A percentile compares a stretch with the other conserved stretches of the same genome.
Conservation (phyloP, 495 filamentous ascomycete species). For the Trichoderma virens region DNA sequence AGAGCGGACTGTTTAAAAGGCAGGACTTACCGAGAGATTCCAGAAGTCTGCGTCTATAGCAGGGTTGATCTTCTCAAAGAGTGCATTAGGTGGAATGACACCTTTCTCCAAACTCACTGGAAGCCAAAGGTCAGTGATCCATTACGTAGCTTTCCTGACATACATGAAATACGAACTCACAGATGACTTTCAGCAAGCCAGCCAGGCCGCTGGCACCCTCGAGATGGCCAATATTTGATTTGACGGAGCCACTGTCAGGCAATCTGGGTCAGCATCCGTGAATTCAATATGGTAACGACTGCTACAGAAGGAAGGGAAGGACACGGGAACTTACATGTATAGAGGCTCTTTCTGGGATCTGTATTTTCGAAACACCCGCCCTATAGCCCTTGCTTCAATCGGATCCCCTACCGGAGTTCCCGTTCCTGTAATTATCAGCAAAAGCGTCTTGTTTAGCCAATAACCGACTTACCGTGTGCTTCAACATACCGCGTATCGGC, state of each 20-base stretch:
- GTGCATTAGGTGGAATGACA: slow-evolving; percentile 31
- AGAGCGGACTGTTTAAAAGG: slow-evolving; percentile 14
- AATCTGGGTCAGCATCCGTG: background rate
- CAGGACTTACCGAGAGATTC: slow-evolving; percentile 14
- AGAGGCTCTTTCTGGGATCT: slow-evolving; percentile 25
- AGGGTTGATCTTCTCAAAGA: slow-evolving; percentile 43
- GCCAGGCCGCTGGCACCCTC: slow-evolving; percentile 46
- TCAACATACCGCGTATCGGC: slow-evolving; percentile 39
- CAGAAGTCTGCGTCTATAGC: slow-evolving; percentile 25
- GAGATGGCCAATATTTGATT: slow-evolving; percentile 48
- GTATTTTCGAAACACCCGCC: slow-evolving; percentile 25
- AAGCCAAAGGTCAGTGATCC: background rate
- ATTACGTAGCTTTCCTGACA: background rate
- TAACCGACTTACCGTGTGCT: slow-evolving; percentile 22
- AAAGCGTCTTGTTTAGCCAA: background rate
- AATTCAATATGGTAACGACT: background rate
- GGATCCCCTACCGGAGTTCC: slow-evolving; percentile 52
- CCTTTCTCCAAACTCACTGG: slow-evolving; percentile 43
- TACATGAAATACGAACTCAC: background rate
- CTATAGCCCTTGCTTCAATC: slow-evolving; percentile 44
- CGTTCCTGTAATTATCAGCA: slow-evolving; percentile 25
- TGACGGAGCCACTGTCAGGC: slow-evolving; percentile 37
- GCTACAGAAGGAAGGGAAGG: background rate
- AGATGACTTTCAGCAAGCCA: slow-evolving; percentile 44
- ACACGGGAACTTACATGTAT: slow-evolving; percentile 30